phyloP scores from a whole-genome alignment of 176 grass and related monocot species.

The Carex littledalei region DNA sequence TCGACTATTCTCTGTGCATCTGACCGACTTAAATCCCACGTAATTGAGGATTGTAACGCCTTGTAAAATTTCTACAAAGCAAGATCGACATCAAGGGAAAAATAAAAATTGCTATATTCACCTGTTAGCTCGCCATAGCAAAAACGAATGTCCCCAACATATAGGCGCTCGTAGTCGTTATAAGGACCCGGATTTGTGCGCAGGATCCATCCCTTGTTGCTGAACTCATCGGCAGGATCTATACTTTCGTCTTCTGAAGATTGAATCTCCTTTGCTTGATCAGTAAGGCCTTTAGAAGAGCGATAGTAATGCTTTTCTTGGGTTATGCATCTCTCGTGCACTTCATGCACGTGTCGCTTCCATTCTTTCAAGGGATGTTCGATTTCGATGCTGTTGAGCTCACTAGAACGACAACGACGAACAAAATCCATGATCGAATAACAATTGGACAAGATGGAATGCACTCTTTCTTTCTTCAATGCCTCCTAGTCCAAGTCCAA shows the following conservation, averaged over 20 bases:
- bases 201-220: neutral
- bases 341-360: too few relatives aligned
- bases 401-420: too few relatives aligned
- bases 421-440: too few relatives aligned
- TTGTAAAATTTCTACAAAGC: neutral
- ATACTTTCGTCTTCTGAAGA: neutral
- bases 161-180: neutral
- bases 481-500: too few relatives aligned
- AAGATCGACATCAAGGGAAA: neutral
- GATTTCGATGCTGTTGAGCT: too few relatives aligned
- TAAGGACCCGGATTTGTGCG: neutral
- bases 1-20: neutral
- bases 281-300: too few relatives aligned
- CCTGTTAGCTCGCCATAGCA: neutral
- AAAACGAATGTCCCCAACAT: neutral
- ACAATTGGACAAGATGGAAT: too few relatives aligned
- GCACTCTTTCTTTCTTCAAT: too few relatives aligned
- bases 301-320: neutral
- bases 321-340: too few relatives aligned
- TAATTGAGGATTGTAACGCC: neutral
- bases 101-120: neutral
- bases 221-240: neutral
- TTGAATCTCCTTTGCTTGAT: neutral
- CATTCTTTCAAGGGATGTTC: too few relatives aligned
- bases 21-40: neutral